Evolutionary conservation across 1,139 yeast genomes (phyloP), one percentile per base, ranked within the genome.

Genomic region (Lizanozyma gosingica): DNA sequence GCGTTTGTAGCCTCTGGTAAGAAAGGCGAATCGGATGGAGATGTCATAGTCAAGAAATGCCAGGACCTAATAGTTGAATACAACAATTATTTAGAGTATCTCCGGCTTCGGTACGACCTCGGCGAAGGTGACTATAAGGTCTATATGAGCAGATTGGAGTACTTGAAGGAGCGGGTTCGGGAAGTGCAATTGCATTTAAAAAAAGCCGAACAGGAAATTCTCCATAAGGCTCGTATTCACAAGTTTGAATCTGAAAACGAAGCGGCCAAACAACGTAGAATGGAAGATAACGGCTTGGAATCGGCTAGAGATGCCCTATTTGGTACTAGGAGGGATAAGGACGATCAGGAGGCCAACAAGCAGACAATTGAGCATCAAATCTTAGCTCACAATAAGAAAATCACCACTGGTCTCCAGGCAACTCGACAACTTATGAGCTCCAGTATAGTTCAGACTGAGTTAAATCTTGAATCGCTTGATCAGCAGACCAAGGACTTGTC

Each of bases 401-500:
- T 80, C 42, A 76, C 84, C 0, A 53, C 68, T 8, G 62, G 78
- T 2, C 62, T 79, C 39, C 72, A 73, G 46, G 61, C 76, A 3
- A 74, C 82, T 9, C 72, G 76, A 45, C 76, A 71, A 42, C 56
- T 79, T 53, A 73, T 80, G 55, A 51, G 76, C 35, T 63, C 78
- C 11, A 65, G 81, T 3, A 67, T 79, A 8, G 52, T 79, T 43
- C 82, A 81, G 46, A 75, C 83, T 4, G 83, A 78, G 45, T 59
- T 80, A 41, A 80, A 81, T 48, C 62, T 80, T 33, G 80, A 77
- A 38, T 73, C 78, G 22, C 62, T 83, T 14, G 81, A 79, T 37
- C 73, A 70, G 42, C 82, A 83, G 35, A 71, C 83, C 0, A 65
- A 68, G 35, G 74, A 76, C 37, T 62, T 83, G 44, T 48, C 58